phyloP scores from a whole-genome alignment of 768 basidiomycete species.

The Calvatia gigantea region DNA sequence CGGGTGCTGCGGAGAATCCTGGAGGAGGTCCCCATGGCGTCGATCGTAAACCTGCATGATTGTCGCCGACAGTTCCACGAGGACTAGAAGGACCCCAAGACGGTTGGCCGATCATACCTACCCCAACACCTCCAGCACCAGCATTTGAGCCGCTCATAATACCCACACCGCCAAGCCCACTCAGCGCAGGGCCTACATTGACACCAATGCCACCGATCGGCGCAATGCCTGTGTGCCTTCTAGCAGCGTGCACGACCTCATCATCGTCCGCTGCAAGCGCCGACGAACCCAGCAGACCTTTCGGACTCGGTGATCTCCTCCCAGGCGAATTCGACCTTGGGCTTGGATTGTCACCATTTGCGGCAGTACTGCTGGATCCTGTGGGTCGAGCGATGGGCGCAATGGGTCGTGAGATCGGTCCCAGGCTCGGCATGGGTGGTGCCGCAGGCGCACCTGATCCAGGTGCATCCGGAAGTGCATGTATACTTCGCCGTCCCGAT shows the following conservation, averaged over 20 bases:
- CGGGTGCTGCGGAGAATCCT: conserved; percentile 16
- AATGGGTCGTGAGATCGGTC: conserved; percentile 60
- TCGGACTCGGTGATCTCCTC: conserved; percentile 49
- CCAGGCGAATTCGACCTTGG: conserved; percentile 61
- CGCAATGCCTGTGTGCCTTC: conserved; percentile 31
- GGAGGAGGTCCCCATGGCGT: conserved; percentile 21
- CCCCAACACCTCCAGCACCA: not conserved
- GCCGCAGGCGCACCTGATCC: conserved; percentile 3
- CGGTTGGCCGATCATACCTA: conserved; percentile 10
- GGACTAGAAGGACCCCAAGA: conserved; percentile 11
- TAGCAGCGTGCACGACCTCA: conserved; percentile 60
- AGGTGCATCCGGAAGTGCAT: conserved; percentile 18
- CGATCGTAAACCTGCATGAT: conserved; percentile 17
- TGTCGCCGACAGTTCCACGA: conserved; percentile 12
- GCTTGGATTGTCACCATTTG: conserved; percentile 46
- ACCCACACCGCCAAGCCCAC: conserved; percentile 12
- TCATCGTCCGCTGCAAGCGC: conserved; percentile 79
- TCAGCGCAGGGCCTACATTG: not conserved
- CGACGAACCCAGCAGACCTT: conserved; percentile 72
- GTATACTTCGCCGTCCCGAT: conserved; percentile 38
- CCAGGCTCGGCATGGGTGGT: conserved; percentile 38
- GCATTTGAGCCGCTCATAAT: not conserved
- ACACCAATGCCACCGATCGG: conserved; percentile 21
- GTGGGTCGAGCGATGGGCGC: conserved; percentile 71
- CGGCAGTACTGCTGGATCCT: conserved; percentile 17